Evolutionary conservation across 1,284 basidiomycete species (phyloP).

Genomic region (Neotropicomus parvogracilis): DNA sequence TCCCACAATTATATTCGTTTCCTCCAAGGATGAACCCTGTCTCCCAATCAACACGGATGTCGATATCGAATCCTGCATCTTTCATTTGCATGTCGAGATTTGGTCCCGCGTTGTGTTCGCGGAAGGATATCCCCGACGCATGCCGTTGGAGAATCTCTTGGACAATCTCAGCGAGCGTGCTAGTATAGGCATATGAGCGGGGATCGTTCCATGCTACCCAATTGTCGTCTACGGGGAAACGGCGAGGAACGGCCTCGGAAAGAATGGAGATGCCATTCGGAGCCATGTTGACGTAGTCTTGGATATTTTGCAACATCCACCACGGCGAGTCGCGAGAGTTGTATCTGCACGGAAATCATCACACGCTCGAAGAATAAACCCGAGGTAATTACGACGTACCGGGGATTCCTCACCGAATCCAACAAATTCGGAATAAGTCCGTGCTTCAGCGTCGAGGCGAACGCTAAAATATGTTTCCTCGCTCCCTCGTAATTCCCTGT

Average conservation of each 20-base stretch:
- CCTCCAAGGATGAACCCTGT: constrained; percentile 91
- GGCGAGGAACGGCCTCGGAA: constrained; percentile 77
- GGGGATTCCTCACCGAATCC: constrained; percentile 79
- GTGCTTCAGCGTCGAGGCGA: constrained; percentile 83
- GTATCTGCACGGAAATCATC: constrained; percentile 48
- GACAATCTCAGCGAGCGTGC: constrained; percentile 86
- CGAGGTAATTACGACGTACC: constrained; percentile 45
- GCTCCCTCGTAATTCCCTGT: constrained; percentile 88
- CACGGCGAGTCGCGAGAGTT: constrained; percentile 92
- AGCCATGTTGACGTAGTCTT: constrained; percentile 85
- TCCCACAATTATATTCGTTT: constrained; percentile 80
- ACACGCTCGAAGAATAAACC: not conserved
- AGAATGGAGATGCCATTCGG: constrained; percentile 84
- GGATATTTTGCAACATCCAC: constrained; percentile 99
- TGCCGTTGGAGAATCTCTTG: constrained; percentile 97
- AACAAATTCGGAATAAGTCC: constrained; percentile 91
- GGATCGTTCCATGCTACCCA: constrained; percentile 93
- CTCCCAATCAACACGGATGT: constrained; percentile 91
- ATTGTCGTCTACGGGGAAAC: constrained; percentile 91
- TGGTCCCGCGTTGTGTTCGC: constrained; percentile 94
- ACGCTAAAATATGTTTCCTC: constrained; percentile 83
- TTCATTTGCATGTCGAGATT: constrained; percentile 96
- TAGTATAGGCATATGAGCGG: constrained; percentile 76
- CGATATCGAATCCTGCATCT: constrained; percentile 90
- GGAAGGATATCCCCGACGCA: constrained; percentile 88